phyloP scores from a whole-genome alignment of 2,329 filamentous ascomycete genomes.

The Clarireedia homoeocarpa region DNA sequence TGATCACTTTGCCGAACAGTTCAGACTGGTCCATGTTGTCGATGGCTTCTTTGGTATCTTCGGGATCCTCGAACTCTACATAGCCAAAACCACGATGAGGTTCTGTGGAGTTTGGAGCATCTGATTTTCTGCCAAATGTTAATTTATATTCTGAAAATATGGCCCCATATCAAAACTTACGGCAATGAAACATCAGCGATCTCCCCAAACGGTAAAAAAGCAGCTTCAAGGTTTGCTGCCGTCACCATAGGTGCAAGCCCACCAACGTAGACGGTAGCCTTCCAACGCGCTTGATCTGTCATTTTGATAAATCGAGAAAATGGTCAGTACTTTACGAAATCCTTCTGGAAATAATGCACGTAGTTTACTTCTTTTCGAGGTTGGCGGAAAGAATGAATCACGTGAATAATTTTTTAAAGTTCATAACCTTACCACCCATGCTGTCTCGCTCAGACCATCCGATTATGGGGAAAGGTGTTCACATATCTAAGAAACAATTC shows the following conservation, averaged over 20 bases:
- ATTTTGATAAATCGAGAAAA: conserved; percentile 39
- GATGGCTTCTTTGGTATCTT: conserved; percentile 89
- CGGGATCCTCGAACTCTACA: conserved; percentile 80
- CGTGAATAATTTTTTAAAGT: conserved; percentile 2
- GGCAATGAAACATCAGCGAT: conserved; percentile 87
- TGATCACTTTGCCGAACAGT: conserved; percentile 85
- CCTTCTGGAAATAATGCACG: neutral
- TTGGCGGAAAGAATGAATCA: neutral
- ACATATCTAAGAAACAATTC: conserved; percentile 4
- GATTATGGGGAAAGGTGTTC: conserved; percentile 12
- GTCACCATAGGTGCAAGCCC: conserved; percentile 78
- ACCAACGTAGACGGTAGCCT: conserved; percentile 87
- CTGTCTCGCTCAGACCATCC: conserved; percentile 8
- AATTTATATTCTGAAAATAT: neutral
- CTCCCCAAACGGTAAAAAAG: conserved; percentile 95
- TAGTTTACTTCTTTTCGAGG: no score
- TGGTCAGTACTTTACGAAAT: neutral
- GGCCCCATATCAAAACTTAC: conserved; percentile 15
- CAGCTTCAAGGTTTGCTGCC: conserved; percentile 68
- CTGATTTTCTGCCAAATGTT: conserved; percentile 53
- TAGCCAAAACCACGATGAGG: conserved; percentile 91
- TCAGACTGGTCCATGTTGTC: conserved; percentile 99
- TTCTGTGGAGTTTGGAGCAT: conserved; percentile 69
- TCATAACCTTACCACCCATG: neutral
- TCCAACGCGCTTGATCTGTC: conserved; percentile 77